These are phyloP conservation scores for Stentor coeruleus DNA, from an alignment of 73 alveolate species.

Conservation along the genomic window DNA sequence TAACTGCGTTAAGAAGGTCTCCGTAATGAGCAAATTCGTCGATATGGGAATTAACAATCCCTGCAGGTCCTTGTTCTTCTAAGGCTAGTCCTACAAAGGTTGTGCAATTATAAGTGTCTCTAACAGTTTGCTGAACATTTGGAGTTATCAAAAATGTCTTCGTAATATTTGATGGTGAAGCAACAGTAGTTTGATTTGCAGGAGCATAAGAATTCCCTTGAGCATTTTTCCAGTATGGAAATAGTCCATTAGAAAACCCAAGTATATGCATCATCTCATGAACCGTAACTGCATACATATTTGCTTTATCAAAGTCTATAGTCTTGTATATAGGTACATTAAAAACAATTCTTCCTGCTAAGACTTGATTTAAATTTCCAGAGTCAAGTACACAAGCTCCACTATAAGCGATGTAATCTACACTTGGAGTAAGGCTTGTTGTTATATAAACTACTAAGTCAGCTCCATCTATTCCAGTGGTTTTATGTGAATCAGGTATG, in stretches of 20 bases:
- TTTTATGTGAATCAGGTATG: too few relatives aligned
- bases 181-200: neutral
- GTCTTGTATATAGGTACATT: too few relatives aligned
- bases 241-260: neutral
- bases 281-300: neutral
- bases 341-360: too few relatives aligned
- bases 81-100: constrained; percentile 2
- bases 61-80: constrained; percentile 4
- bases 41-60: neutral
- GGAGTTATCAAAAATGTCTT: neutral
- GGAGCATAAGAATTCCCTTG: neutral
- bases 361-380: too few relatives aligned
- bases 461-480: too few relatives aligned
- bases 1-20: neutral
- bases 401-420: too few relatives aligned
- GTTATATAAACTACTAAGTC: too few relatives aligned
- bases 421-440: too few relatives aligned
- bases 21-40: neutral
- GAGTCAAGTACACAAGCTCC: too few relatives aligned
- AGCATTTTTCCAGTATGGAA: neutral
- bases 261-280: neutral
- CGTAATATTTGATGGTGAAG: neutral
- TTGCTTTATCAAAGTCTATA: too few relatives aligned
- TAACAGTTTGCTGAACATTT: neutral
- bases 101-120: neutral